Evolutionary conservation across 768 basidiomycete genomes (phyloP).

Genomic region (Xerocomellus intermedius): DNA sequence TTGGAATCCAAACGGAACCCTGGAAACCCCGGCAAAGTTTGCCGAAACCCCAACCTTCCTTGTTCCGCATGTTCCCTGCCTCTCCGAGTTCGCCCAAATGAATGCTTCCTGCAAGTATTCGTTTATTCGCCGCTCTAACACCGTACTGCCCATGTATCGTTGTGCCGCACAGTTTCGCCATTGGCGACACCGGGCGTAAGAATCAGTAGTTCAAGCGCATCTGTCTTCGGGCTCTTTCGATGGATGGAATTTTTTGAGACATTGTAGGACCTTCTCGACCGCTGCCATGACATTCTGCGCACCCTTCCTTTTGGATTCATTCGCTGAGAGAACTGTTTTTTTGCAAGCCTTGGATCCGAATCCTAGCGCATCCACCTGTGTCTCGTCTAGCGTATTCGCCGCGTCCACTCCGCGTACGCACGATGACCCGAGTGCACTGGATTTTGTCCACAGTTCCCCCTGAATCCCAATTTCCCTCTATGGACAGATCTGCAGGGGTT

Average conservation of each 20-base stretch:
- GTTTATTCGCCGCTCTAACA: conserved; percentile 11
- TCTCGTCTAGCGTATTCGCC: conserved; percentile 10
- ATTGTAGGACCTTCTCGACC: neutral
- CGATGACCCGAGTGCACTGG: neutral
- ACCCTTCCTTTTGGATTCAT: neutral
- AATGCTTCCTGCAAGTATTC: no score
- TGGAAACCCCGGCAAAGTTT: conserved; percentile 25
- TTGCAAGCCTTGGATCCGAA: neutral
- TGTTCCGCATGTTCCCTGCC: conserved; percentile 24
- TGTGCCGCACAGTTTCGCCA: neutral
- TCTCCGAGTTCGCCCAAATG: neutral
- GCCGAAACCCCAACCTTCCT: conserved; percentile 8
- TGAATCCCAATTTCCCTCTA: neutral
- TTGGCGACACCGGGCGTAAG: no score
- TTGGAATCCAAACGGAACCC: conserved; percentile 24
- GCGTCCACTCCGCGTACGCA: conserved; percentile 2
- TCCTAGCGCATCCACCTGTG: neutral
- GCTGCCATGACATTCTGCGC: neutral
- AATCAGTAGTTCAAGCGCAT: no score
- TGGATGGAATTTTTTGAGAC: neutral
- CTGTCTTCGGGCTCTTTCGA: neutral
- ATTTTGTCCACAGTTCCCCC: neutral
- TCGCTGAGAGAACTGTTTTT: neutral
- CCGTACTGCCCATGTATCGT: neutral
- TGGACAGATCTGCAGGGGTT: neutral